These are phyloP conservation scores for Wickerhamiella nectarea DNA, from an alignment of 805 yeast species.

Conservation along the genomic window DNA sequence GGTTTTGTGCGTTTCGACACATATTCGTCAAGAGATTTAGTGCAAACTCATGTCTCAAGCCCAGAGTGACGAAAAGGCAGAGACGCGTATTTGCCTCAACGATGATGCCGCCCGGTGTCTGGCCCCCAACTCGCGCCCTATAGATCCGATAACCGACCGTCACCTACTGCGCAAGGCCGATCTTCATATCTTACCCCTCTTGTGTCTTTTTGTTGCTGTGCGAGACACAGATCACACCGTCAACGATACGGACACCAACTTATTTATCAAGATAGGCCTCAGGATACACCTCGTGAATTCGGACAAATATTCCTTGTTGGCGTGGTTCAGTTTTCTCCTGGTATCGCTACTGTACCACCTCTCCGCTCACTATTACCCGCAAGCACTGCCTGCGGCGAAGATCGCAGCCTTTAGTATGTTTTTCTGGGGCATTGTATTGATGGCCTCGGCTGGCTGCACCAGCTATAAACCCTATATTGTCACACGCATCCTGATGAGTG, in stretches of 20 bases:
- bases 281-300: conserved; percentile 32
- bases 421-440: conserved; percentile 36
- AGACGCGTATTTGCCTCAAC: background rate
- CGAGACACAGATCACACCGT: conserved; percentile 51
- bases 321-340: conserved; percentile 44
- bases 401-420: conserved; percentile 31
- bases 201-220: conserved; percentile 35
- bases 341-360: conserved; percentile 49
- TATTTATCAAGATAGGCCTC: conserved; percentile 41
- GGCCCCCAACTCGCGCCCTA: background rate
- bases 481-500: conserved; percentile 35
- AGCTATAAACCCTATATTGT: conserved; percentile 34
- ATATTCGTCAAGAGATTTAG: too few relatives aligned
- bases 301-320: conserved; percentile 34
- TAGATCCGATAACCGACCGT: background rate
- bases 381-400: conserved; percentile 44
- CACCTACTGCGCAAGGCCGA: conserved; percentile 37
- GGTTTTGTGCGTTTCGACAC: too few relatives aligned
- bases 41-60: too few relatives aligned
- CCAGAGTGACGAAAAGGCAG: background rate
- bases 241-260: conserved; percentile 37
- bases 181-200: conserved; percentile 35
- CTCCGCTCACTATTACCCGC: conserved; percentile 35
- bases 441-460: conserved; percentile 33
- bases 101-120: conserved; percentile 10